Percentiles rank a stretch among this genome's conserved stretches.
phyloP scores from a whole-genome alignment of 2,329 filamentous ascomycete species.

The Cladobotryum protrusum region DNA sequence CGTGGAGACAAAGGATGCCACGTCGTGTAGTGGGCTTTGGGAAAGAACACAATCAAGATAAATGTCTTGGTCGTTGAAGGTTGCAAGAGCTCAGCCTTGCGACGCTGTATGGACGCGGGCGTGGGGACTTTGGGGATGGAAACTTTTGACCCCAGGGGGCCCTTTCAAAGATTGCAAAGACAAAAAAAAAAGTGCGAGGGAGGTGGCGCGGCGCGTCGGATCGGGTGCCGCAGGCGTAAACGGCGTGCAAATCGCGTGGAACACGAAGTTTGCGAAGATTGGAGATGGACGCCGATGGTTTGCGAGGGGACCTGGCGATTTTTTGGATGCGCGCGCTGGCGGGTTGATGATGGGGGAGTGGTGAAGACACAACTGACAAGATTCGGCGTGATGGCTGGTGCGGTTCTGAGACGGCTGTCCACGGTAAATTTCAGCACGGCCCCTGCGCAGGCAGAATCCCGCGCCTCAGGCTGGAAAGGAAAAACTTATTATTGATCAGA shows the following conservation, averaged over 20 bases:
- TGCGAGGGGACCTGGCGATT: constrained; percentile 54
- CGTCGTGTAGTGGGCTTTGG: constrained; percentile 23
- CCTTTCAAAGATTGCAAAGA: constrained; percentile 13
- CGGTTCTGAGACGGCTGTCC: constrained; percentile 30
- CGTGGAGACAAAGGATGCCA: constrained; percentile 19
- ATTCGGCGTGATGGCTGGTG: constrained; percentile 45
- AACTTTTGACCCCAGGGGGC: constrained; percentile 10
- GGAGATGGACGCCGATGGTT: constrained; percentile 54
- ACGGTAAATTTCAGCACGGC: constrained; percentile 41
- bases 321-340: constrained; percentile 55
- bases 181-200: constrained; percentile 38
- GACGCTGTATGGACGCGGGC: constrained; percentile 11
- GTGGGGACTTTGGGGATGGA: constrained; percentile 14
- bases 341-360: constrained; percentile 45
- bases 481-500: neutral
- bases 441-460: constrained; percentile 23
- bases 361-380: constrained; percentile 47
- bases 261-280: constrained; percentile 46
- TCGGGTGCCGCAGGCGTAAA: constrained; percentile 34
- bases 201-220: constrained; percentile 35
- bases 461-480: constrained; percentile 19
- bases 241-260: constrained; percentile 48
- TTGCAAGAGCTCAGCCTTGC: constrained; percentile 10
- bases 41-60: constrained; percentile 7
- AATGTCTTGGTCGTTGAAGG: neutral